phyloP scores from a whole-genome alignment of 2,329 filamentous ascomycete species.

The Periconia digitata region DNA sequence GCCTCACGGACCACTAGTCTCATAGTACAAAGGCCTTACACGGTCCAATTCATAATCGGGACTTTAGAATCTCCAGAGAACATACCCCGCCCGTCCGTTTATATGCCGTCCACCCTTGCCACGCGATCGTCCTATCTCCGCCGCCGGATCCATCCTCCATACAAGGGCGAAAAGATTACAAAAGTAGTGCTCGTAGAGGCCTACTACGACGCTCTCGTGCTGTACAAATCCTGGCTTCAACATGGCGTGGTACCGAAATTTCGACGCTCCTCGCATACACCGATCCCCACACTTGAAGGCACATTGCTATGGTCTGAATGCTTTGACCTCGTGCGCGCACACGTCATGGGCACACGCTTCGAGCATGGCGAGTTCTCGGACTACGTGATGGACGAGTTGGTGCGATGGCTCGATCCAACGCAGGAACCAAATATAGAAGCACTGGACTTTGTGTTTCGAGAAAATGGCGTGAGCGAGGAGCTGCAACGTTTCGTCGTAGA shows the following conservation, averaged over 20 bases:
- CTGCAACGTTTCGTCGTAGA: constrained; percentile 6
- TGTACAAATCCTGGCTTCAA: constrained; percentile 16
- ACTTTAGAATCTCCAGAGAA: constrained; percentile 11
- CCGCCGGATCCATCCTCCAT: constrained; percentile 1
- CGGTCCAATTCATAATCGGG: constrained; percentile 12
- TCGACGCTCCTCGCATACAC: neutral
- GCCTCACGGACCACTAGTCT: neutral
- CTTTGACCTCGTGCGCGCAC: constrained; percentile 18
- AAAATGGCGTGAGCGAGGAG: neutral
- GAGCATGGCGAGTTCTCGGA: constrained; percentile 5
- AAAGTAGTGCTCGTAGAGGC: constrained; percentile 6
- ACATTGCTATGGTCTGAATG: constrained; percentile 9
- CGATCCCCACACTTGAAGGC: neutral
- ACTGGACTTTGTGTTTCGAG: constrained; percentile 3
- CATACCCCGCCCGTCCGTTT: constrained; percentile 7
- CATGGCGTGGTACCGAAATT: constrained; percentile 2
- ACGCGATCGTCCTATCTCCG: constrained; percentile 13
- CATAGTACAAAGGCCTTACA: neutral
- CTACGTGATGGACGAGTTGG: constrained; percentile 4
- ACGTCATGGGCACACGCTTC: constrained; percentile 16
- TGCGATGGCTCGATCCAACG: neutral
- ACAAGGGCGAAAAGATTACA: neutral
- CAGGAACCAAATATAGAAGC: constrained; percentile 3
- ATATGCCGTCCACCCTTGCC: constrained; percentile 1
- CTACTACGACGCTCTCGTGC: constrained; percentile 14